Conservation (phyloP, 345 rosid genomes). For the Eucalyptus victrix region DNA sequence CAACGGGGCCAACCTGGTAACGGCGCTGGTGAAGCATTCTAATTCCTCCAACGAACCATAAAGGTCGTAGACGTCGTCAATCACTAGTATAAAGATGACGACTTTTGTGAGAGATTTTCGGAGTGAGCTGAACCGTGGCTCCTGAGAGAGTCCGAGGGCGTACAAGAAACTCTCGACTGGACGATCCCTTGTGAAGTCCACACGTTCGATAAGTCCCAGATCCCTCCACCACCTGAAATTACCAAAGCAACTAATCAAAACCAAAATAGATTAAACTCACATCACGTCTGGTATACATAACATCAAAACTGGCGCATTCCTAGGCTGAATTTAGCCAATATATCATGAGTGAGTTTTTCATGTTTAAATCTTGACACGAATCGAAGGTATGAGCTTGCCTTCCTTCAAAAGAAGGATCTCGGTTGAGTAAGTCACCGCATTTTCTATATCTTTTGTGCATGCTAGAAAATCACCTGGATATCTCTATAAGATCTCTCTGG, state of each 20-base stretch:
- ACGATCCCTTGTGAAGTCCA: conserved; percentile 33
- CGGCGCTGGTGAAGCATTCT: conserved; percentile 26
- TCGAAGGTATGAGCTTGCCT: not conserved
- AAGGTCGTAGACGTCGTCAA: conserved; percentile 43
- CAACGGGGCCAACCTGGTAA: conserved; percentile 5
- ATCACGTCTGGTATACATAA: not conserved
- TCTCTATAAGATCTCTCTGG: conserved; percentile 25
- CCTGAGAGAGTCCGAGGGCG: conserved; percentile 19
- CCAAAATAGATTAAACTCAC: not conserved
- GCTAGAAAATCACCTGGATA: conserved; percentile 11
- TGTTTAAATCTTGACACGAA: not conserved
- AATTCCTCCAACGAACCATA: conserved; percentile 42
- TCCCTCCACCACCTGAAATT: conserved; percentile 43
- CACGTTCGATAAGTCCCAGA: conserved; percentile 12
- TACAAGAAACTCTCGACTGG: conserved; percentile 38
- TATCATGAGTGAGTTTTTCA: not conserved
- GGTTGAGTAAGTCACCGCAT: not conserved
- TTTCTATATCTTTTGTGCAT: not conserved
- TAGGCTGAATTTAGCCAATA: not conserved
- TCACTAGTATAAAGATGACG: conserved; percentile 13
- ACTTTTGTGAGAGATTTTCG: conserved; percentile 34
- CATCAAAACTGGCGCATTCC: not conserved
- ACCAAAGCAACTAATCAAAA: not conserved
- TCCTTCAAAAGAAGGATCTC: not conserved
- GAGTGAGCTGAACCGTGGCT: conserved; percentile 12